Evolutionary conservation across 495 filamentous ascomycete genomes (phyloP), one percentile per base, ranked within the genome.

Genomic region (Penicillium canariense): DNA sequence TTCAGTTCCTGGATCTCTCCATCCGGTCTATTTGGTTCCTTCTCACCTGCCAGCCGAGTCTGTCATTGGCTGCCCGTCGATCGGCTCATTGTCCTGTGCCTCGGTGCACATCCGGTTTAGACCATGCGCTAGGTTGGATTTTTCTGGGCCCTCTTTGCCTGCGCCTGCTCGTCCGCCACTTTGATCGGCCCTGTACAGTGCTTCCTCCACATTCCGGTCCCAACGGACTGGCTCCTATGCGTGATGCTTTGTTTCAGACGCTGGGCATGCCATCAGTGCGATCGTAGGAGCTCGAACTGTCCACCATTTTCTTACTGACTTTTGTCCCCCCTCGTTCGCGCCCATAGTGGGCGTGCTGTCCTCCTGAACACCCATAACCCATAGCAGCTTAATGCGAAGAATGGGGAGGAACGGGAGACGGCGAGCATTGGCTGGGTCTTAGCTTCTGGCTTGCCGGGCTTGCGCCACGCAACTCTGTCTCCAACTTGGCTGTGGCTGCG

Each of bases 11-110:
- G 46, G 58, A 61, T 61, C 50, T 58, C 57, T 61, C 63, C 36
- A 59, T 52, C 44, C 49, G 61, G 65, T 62, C 55, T 67, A 62
- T 67, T 58, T 54, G 49, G 22, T 43, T 23, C 18, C 9, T 4
- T 46, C 20, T 10, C 7, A n/a, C 14, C 11, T 0, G 4, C 3
- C 35, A 1, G 1, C 6, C 8, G 17, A 22, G 7, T 6, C 1
- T 3, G 10, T 17, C 5, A 7, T 18, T 8, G 34, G 34, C 5
- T 38, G 15, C 18, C 5, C 15, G 9, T 38, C 2, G 34, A 18
- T 38, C 34, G 10, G 15, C 8, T 34, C 7, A 2, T 22, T 12
- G 36, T 22, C 1, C 18, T 23, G 4, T 40, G 20, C 4, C 38
- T 12, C 6, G 20, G 22, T 22, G 20, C 10, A 23, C 12, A 14